Evolutionary conservation across 306 rosid genomes (phyloP).

Genomic region (Albizia julibrissin): DNA sequence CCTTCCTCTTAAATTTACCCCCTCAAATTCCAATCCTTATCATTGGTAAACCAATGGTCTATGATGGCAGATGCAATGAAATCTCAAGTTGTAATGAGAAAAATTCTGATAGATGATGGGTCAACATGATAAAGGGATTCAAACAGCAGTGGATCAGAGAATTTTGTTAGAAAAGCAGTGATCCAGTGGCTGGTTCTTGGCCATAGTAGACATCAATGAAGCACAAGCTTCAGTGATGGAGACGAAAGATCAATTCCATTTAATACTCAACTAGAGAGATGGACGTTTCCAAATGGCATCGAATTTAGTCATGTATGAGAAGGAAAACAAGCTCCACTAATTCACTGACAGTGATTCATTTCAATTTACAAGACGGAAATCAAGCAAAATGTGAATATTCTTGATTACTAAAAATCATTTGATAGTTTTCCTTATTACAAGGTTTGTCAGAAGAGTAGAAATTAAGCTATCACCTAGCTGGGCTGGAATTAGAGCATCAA

Average conservation of each 20-base stretch:
- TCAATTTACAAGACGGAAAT: neutral
- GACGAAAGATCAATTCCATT: neutral
- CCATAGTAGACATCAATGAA: neutral
- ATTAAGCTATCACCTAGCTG: neutral
- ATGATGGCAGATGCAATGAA: neutral
- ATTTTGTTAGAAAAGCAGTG: neutral
- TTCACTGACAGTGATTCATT: neutral
- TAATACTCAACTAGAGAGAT: neutral
- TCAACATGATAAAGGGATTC: neutral
- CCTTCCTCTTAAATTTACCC: neutral
- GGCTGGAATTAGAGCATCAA: neutral
- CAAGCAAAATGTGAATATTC: neutral
- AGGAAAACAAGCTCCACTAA: neutral
- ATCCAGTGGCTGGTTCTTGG: neutral
- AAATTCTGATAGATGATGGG: neutral
- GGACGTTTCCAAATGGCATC: neutral
- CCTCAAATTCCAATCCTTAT: neutral
- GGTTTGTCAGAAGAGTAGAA: neutral
- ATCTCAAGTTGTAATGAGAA: neutral
- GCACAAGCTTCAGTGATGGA: neutral
- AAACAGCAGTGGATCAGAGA: neutral
- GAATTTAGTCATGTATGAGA: neutral
- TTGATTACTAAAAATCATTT: neutral
- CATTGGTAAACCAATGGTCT: neutral
- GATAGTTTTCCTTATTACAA: neutral